Evolutionary conservation across 495 filamentous ascomycete species (phyloP), one percentile per base, ranked within the genome.

Genomic region (Aspergillus indologenus): DNA sequence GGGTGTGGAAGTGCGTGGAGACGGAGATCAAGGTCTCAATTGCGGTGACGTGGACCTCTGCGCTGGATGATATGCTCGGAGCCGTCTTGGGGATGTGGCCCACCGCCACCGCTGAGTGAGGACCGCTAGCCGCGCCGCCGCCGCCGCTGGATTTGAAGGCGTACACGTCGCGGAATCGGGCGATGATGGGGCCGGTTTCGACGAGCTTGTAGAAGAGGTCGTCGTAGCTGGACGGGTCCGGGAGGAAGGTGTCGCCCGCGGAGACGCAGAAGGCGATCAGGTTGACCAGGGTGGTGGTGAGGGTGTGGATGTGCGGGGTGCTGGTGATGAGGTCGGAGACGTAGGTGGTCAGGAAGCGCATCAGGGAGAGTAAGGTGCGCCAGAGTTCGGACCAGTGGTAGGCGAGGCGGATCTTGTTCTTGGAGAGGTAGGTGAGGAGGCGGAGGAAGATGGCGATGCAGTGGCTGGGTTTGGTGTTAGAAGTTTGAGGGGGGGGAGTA

Each of bases 361-460:
- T 86, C 50, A 97, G 86, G 23, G 90, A 88, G 21, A 98, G 85
- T 17, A 98, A 83, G 6, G 88, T 89, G 57, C 92, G 87, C 86
- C 95, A 98, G 29, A 98, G 82, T 58, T 98, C 90, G 23, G 92
- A 87, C 95, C 95, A 98, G 76, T 98, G 95, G 70, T 96, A 97
- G 18, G 79, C 70, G 29, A 94, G 78, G 44, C 90, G 83, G 57
- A 86, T 90, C 61, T 90, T 86, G 54, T 87, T 90, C 58, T 86
- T 85, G 45, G 88, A 89, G 17, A 96, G 82, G 74, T 91, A 92
- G 20, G 91, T 90, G 53, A 96, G 78, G 57, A 93, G 76, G 50
- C 92, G 87, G 51, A 92, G 81, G 58, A 92, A 81, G 56, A 95
- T 86, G 56, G 88, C 89, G n/a, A 96, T 81, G 18, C 72, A 65